Base-by-base conservation (phyloP, 192 early-diverging fungal genomes). In the Entomortierella lignicola region DNA sequence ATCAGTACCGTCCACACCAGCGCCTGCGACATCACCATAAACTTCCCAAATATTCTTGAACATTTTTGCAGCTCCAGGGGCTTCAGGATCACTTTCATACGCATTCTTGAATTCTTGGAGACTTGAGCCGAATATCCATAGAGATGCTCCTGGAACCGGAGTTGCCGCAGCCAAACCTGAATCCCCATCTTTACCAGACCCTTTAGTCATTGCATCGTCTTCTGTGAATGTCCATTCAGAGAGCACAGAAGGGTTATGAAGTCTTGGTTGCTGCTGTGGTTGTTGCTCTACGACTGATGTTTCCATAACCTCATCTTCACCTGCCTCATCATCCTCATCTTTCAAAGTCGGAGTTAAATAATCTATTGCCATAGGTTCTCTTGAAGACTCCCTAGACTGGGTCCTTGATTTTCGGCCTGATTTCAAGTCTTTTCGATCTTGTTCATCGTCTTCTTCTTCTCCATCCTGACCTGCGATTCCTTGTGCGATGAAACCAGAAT, bases 61-160 rank as follows among this genome's bases (percentile, higher is more conserved):
- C 54, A 85, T 80, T 15, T 66, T 39, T 21, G 83, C 27, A 39
- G 86, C 85, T 27, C 85, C 85, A 4, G 56, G 29, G 25, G 74
- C 34, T 0, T 55, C 37, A 3, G 57, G 43, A 56, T 64, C 69
- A 21, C 59, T 48, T 27, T 66, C 70, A 31, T 68, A 63, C 1
- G 71, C 59, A 10, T 69, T 72, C 13, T 63, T 79, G 57, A 83
- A 84, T 34, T 86, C 77, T 17, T 66, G 47, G 20, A 88, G 58
- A 29, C 73, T 68, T 1, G 83, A 56, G 1, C 86, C 87, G 66
- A 88, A 90, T 39, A 90, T 80, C 87, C 85, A 88, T 20, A 88
- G 63, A 6, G 87, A 83, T 2, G 83, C 79, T 18, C 85, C 84
- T 10, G 53, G 85, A 0, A 70, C 34, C 13, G 71, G 67, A 4